Conservation (phyloP, 1,284 basidiomycete genomes). For the Fomitiporia mediterranea region DNA sequence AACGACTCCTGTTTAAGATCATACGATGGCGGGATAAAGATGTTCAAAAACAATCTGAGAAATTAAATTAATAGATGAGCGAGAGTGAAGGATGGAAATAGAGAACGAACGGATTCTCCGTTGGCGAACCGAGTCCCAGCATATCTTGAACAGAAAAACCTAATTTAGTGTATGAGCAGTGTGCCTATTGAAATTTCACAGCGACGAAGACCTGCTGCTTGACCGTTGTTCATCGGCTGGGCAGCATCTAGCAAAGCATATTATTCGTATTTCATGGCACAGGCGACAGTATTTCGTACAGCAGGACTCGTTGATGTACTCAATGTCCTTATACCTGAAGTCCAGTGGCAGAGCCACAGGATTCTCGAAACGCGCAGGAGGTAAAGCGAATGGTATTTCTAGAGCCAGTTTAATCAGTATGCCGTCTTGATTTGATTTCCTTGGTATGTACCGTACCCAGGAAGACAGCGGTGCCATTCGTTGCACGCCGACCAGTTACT, state of each 20-base stretch:
- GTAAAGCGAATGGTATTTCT: constrained; percentile 73
- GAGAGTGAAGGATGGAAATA: not conserved
- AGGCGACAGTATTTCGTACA: constrained; percentile 37
- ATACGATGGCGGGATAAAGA: constrained; percentile 58
- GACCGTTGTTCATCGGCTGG: constrained; percentile 62
- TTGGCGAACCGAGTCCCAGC: constrained; percentile 59
- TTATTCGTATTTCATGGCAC: not conserved
- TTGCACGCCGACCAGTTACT: constrained; percentile 52
- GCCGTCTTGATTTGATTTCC: no score
- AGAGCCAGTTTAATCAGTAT: not conserved
- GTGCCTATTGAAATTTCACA: not conserved
- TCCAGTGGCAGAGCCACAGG: constrained; percentile 48
- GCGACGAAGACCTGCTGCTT: constrained; percentile 41
- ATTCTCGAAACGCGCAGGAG: constrained; percentile 59
- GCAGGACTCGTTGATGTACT: constrained; percentile 55
- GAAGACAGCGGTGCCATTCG: constrained; percentile 56
- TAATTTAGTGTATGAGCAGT: constrained; percentile 22
- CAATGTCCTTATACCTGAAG: constrained; percentile 51
- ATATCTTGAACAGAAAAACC: constrained; percentile 48
- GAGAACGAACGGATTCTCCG: constrained; percentile 59
- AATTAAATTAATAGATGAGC: constrained; percentile 4
- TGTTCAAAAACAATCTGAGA: constrained; percentile 61
- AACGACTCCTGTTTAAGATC: constrained; percentile 30
- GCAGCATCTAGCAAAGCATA: constrained; percentile 40
- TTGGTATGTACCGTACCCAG: constrained; percentile 42